Base-by-base conservation (phyloP, 2,329 filamentous ascomycete species). In the Piedraia hortae region DNA sequence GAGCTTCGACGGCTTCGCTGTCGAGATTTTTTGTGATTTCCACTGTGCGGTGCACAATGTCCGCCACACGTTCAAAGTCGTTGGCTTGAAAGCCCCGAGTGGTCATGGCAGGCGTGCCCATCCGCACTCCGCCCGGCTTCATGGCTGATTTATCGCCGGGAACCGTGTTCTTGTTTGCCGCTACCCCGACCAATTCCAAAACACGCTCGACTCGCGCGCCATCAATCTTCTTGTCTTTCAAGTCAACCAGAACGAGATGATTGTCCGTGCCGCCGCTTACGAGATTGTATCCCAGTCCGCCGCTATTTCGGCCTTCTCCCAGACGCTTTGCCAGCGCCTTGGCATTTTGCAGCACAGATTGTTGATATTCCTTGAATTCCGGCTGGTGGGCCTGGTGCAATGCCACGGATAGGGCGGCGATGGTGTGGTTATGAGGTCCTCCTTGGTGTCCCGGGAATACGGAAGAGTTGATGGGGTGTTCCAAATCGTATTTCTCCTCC, bases 401-500 rank as follows among this genome's bases (percentile, higher is more conserved):
- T 19, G 85, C 85, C 27, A 97, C 85, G 16, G 85, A 69, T 31
- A 97, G 62, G 22, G 85, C 85, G 30, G 82, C 93, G 53, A 97
- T 97, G 45, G 85, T 97, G 64, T 97, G 85, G 59, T 97, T 97
- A 62, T 97, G 85, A 23, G 85, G 85, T 14, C 85, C 85, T 43
- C 85, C 85, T 56, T 97, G 85, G 56, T 97, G 85, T 29, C 85
- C 85, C 25, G 85, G 85, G 65, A 97, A 97, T 46, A 97, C 85
- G 26, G 85, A 93, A 50, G 88, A 80, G 58, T 97, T 97, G 59
- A 97, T 97, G 25, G 78, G 74, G 37, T 68, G 64, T 58, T 97
- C 85, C 15, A 97, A 64, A 42, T 97, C 78, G 47, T 91, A 97
- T 25, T 39, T 30, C 9, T 42, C 22, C 56, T 82, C 63, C 54